Percentiles rank a stretch among this genome's conserved stretches.
These are phyloP conservation scores for Claviceps lovelessii DNA, from an alignment of 2,329 filamentous ascomycete genomes.

Conservation along the genomic window DNA sequence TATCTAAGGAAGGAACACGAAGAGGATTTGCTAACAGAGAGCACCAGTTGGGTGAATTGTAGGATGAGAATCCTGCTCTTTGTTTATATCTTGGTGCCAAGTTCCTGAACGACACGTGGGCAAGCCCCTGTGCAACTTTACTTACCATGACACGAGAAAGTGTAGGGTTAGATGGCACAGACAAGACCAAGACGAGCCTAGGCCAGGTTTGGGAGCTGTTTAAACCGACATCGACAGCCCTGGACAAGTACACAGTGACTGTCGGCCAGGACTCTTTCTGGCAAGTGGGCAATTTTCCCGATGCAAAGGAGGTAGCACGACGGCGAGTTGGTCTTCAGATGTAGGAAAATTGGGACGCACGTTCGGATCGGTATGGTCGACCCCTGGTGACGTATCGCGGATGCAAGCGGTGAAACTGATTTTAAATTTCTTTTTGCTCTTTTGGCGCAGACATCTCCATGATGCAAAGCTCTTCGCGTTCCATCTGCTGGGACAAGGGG, in stretches of 20 bases:
- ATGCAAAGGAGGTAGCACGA: not conserved
- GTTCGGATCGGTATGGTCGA: not conserved
- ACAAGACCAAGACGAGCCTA: not conserved
- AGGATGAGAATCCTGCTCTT: constrained; percentile 6
- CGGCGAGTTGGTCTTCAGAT: not conserved
- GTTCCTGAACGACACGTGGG: constrained; percentile 11
- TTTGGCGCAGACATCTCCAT: not conserved
- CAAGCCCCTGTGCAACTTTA: constrained; percentile 14
- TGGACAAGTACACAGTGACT: not conserved
- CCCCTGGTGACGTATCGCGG: not conserved
- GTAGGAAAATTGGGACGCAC: not conserved
- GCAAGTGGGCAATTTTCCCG: too few relatives aligned
- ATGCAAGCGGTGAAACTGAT: not conserved
- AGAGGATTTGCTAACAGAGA: not conserved
- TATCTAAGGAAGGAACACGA: not conserved
- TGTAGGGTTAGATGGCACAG: not conserved
- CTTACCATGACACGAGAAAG: constrained; percentile 8
- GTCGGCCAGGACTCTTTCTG: not conserved
- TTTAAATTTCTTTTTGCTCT: not conserved
- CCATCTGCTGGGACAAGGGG: not conserved
- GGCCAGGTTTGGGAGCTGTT: not conserved
- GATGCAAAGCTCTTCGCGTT: not conserved
- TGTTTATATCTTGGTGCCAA: constrained; percentile 3
- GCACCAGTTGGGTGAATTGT: constrained; percentile 9
- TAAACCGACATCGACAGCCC: not conserved